Percentiles rank a stretch among this genome's conserved stretches.
phyloP scores from a whole-genome alignment of 2,329 filamentous ascomycete genomes.

The Arthroderma uncinatum region DNA sequence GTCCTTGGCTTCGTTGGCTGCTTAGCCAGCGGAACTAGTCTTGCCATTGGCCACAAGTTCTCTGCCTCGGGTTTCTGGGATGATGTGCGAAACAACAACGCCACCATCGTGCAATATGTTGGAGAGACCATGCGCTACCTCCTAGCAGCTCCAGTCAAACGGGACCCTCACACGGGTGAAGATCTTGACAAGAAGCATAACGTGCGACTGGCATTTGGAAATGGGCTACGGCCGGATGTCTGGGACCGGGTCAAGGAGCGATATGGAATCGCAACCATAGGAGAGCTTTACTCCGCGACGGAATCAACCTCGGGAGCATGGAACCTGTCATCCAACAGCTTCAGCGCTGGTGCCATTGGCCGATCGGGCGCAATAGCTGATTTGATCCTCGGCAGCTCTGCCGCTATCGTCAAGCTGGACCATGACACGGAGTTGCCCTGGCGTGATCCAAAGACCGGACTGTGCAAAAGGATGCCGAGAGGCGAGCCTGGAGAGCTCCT shows the following conservation, averaged over 20 bases:
- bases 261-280: conserved; percentile 61
- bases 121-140: conserved; percentile 80
- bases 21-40: conserved; percentile 50
- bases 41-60: conserved; percentile 66
- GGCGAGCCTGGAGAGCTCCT: conserved; percentile 67
- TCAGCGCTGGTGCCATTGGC: conserved; percentile 65
- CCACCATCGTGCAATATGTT: conserved; percentile 75
- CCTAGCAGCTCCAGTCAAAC: conserved; percentile 52
- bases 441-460: conserved; percentile 57
- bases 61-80: conserved; percentile 66
- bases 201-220: conserved; percentile 68
- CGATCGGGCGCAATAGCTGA: conserved; percentile 54
- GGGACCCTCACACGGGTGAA: conserved; percentile 53
- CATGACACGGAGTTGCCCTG: conserved; percentile 55
- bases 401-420: conserved; percentile 59
- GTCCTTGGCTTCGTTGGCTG: conserved; percentile 56
- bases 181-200: conserved; percentile 60
- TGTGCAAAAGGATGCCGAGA: conserved; percentile 49
- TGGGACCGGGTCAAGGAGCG: conserved; percentile 76
- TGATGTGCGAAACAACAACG: conserved; percentile 57
- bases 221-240: conserved; percentile 73
- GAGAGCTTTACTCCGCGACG: conserved; percentile 72
- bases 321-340: conserved; percentile 64
- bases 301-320: conserved; percentile 59
- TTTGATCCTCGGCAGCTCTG: conserved; percentile 40